Evolutionary conservation across 345 rosid genomes (phyloP), one percentile per base, ranked within the genome.

Genomic region (Eucalyptus marginata): DNA sequence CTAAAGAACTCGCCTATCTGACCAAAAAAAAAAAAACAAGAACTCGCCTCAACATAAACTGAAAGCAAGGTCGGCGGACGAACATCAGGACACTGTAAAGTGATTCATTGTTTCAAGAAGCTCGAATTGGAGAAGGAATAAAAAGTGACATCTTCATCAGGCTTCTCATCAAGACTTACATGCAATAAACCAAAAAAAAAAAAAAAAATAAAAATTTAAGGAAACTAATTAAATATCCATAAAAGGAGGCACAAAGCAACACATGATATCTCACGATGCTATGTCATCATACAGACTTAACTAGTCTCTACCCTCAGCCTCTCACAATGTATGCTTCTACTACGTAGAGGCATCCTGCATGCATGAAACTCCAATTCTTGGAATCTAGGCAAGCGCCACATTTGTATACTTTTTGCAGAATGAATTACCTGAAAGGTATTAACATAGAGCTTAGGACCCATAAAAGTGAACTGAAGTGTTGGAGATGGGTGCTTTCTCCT

Each of bases 371-470:
- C 64, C 20, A 31, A 86, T 51, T 51, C 43, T 51, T 86, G 62
- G 56, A 86, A 33, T 86, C 13, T 29, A 20, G 56, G 64, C 56
- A 50, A 40, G 87, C 46, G 11, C 40, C 87, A 51, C 46, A 51
- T 18, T 49, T 64, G 86, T 87, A 51, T 56, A 59, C 64, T 44
- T 27, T 62, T 31, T 49, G 86, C 33, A 90, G 76, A 85, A 59
- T 83, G 84, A 86, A 47, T 88, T 89, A 98, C 99, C 97, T 91
- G 90, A 76, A 89, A 58, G 25, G 97, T 98, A 91, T 94, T 97
- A 88, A 97, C 97, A 68, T 94, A 96, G 88, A 98, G 98, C 91
- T 93, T 98, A 31, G 99, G 99, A 88, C 99, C 99, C 97, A 97
- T 93, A 66, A 97, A 89, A 92, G 94, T 91, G 91, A 98, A 97